These are phyloP conservation scores for Xylariaceae sp. DNA, from an alignment of 2,329 filamentous ascomycete species.

Conservation along the genomic window DNA sequence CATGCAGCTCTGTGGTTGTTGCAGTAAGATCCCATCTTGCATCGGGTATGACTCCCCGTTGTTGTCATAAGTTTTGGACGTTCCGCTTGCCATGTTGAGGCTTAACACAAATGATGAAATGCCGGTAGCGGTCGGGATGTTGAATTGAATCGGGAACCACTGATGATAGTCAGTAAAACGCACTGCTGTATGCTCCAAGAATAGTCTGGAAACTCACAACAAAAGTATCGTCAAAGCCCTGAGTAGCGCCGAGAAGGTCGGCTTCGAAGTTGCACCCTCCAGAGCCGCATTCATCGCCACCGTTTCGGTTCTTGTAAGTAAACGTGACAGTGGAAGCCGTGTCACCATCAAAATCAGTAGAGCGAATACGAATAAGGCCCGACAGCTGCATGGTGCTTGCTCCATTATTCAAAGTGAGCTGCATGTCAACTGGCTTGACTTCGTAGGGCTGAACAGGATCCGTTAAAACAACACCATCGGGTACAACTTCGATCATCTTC, in stretches of 20 bases:
- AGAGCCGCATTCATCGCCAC: conserved; percentile 42
- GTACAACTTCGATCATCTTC: conserved; percentile 60
- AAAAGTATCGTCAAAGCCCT: conserved; percentile 60
- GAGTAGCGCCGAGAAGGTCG: conserved; percentile 43
- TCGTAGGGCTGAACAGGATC: conserved; percentile 52
- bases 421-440: conserved; percentile 56
- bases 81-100: conserved; percentile 45
- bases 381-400: conserved; percentile 46
- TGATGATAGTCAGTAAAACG: conserved; percentile 16
- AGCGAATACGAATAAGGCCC: conserved; percentile 55
- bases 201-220: conserved; percentile 35
- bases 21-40: conserved; percentile 52
- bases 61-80: conserved; percentile 47
- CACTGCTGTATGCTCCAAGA: not conserved
- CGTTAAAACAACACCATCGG: conserved; percentile 45
- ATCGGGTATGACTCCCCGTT: conserved; percentile 54
- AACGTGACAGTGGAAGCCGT: conserved; percentile 47
- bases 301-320: conserved; percentile 53
- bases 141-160: conserved; percentile 41
- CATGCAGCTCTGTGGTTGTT: conserved; percentile 55
- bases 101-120: conserved; percentile 59
- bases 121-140: conserved; percentile 54
- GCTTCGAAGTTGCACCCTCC: conserved; percentile 42
- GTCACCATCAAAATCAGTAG: conserved; percentile 41
- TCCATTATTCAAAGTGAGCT: conserved; percentile 49